phyloP scores from a whole-genome alignment of 257 asterid genomes.

The Echites panduratus region DNA sequence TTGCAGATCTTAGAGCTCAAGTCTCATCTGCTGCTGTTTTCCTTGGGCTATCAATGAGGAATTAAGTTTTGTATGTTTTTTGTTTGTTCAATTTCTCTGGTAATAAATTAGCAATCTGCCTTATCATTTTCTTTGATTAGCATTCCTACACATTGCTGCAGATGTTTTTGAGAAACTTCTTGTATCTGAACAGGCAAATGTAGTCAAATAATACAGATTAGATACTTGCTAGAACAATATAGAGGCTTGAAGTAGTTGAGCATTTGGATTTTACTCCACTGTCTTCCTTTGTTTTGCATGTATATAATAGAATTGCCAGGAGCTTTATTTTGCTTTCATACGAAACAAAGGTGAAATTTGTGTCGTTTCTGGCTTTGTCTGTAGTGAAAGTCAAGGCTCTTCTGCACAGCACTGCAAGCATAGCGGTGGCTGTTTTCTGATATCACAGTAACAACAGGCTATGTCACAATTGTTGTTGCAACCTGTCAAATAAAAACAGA shows the following conservation, averaged over 20 bases:
- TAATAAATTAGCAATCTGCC: not conserved
- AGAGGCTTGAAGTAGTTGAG: not conserved
- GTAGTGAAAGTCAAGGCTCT: conserved; percentile 15
- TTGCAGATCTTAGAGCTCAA: conserved; percentile 89
- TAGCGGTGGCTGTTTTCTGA: conserved; percentile 37
- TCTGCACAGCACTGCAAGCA: conserved; percentile 40
- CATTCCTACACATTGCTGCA: not conserved
- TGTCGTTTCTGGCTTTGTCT: not conserved
- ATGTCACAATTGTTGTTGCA: conserved; percentile 39
- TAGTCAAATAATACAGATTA: conserved; percentile 1
- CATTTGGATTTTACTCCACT: not conserved
- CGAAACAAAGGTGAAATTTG: not conserved
- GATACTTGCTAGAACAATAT: not conserved
- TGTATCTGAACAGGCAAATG: not conserved
- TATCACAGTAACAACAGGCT: conserved; percentile 42
- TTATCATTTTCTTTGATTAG: not conserved
- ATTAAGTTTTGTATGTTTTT: conserved; percentile 20
- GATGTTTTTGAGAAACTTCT: not conserved
- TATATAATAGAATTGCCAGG: not conserved
- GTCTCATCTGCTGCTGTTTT: conserved; percentile 79
- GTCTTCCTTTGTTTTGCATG: not conserved
- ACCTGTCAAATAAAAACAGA: conserved; percentile 12
- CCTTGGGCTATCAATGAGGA: conserved; percentile 67
- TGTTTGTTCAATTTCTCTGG: not conserved
- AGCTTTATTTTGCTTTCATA: not conserved